Percentiles rank a stretch among this genome's conserved stretches.
phyloP scores from a whole-genome alignment of 108 stramenopile genomes.

The Parmales sp. region DNA sequence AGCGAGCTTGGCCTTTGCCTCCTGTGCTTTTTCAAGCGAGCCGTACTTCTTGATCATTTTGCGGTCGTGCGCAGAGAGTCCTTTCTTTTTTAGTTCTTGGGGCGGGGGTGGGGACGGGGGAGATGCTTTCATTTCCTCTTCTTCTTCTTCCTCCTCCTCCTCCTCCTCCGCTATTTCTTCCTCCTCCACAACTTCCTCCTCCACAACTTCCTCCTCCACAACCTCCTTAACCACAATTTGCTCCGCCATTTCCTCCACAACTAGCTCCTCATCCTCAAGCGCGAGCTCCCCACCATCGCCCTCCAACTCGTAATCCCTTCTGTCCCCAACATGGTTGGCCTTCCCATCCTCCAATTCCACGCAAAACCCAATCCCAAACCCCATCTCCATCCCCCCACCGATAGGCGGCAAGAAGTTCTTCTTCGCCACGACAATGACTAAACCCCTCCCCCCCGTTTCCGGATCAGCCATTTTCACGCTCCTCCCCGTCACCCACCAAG shows the following conservation, averaged over 20 bases:
- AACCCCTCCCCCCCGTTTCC: background rate
- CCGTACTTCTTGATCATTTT: slow-evolving; percentile 62
- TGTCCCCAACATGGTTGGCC: slow-evolving; percentile 14
- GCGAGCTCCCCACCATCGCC: background rate
- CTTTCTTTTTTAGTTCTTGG: slow-evolving; percentile 48
- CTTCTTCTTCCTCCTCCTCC: background rate
- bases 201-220: background rate
- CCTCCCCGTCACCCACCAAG: background rate
- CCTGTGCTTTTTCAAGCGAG: slow-evolving; percentile 46
- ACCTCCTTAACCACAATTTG: slow-evolving; percentile 2
- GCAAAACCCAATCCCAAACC: slow-evolving; percentile 79
- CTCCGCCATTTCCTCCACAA: slow-evolving; percentile 2
- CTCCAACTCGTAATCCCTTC: background rate
- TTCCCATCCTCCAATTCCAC: slow-evolving; percentile 45
- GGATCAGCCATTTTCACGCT: background rate
- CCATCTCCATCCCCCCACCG: slow-evolving; percentile 77
- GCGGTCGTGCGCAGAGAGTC: slow-evolving; percentile 52
- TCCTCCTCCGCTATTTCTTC: slow-evolving; percentile 1
- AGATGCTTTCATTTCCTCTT: slow-evolving; percentile 11
- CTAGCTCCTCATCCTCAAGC: slow-evolving; percentile 10
- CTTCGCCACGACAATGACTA: slow-evolving; percentile 86
- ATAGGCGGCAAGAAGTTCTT: slow-evolving; percentile 87
- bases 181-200: background rate
- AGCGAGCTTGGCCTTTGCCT: slow-evolving; percentile 11
- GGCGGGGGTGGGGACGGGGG: slow-evolving; percentile 14